These are phyloP conservation scores for Paulownia fortunei DNA, from an alignment of 257 asterid genomes.

Conservation along the genomic window DNA sequence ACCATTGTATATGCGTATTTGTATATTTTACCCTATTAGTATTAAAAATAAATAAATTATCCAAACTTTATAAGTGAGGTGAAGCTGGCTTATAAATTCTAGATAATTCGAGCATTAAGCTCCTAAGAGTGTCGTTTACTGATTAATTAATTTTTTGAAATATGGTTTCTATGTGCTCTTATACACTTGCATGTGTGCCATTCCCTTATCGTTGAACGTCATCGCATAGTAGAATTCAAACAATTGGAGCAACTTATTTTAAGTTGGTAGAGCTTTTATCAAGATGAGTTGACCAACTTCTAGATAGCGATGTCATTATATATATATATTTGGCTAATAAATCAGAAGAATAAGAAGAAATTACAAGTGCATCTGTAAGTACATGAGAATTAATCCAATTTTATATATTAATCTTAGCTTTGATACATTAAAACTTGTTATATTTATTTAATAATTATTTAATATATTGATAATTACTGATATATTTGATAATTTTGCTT, in stretches of 20 bases:
- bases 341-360: too few relatives aligned
- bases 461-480: background rate
- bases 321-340: too few relatives aligned
- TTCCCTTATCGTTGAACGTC: slow-evolving; percentile 12
- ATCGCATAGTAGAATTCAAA: slow-evolving; percentile 9
- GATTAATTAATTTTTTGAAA: background rate
- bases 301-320: background rate
- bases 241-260: background rate
- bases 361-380: too few relatives aligned
- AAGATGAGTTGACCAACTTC: slow-evolving; percentile 23
- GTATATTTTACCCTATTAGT: background rate
- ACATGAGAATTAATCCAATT: background rate
- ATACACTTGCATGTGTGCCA: slow-evolving; percentile 2
- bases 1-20: too few relatives aligned
- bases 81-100: slow-evolving; percentile 20
- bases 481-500: background rate
- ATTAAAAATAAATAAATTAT: background rate
- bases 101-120: slow-evolving; percentile 23
- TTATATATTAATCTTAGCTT: background rate
- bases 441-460: background rate
- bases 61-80: slow-evolving; percentile 16
- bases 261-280: slow-evolving; percentile 4
- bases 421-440: too few relatives aligned
- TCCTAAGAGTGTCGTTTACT: background rate
- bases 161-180: background rate